A percentile compares a stretch with the other conserved stretches of the same genome.
phyloP scores from a whole-genome alignment of 345 rosid genomes.

The Schrenkiella parvula region DNA sequence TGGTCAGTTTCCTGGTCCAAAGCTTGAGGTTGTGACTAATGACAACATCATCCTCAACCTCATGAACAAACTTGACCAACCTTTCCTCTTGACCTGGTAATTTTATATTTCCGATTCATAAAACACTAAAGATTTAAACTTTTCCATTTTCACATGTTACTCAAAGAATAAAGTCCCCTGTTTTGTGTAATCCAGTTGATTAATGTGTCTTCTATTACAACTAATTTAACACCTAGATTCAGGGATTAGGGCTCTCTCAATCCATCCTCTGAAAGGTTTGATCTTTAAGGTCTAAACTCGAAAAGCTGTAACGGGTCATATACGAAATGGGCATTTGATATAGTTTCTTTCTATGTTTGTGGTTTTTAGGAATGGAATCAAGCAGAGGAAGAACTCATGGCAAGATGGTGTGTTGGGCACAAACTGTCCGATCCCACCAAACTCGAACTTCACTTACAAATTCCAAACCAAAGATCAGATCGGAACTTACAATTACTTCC shows the following conservation, averaged over 20 bases:
- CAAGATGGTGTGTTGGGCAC: slow-evolving; percentile 87
- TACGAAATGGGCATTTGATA: neutral
- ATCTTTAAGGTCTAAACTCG: neutral
- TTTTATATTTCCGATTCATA: neutral
- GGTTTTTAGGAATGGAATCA: slow-evolving; percentile 72
- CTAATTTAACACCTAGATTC: neutral
- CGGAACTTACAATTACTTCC: slow-evolving; percentile 75
- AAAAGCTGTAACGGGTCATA: slow-evolving; percentile 1
- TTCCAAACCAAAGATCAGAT: slow-evolving; percentile 94
- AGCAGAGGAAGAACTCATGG: slow-evolving; percentile 89
- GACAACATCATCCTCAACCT: slow-evolving; percentile 88
- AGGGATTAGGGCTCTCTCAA: neutral
- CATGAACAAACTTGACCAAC: slow-evolving; percentile 88
- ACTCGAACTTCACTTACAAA: slow-evolving; percentile 74
- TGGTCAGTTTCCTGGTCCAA: slow-evolving; percentile 97
- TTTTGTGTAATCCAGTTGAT: neutral
- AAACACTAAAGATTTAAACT: neutral
- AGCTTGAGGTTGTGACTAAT: slow-evolving; percentile 85
- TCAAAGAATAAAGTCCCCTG: neutral
- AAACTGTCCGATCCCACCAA: slow-evolving; percentile 81
- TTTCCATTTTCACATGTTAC: neutral
- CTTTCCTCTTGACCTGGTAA: slow-evolving; percentile 92
- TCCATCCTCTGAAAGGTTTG: neutral
- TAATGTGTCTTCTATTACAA: neutral
- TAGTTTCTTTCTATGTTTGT: neutral